Evolutionary conservation across 306 rosid species (phyloP).

Genomic region (Phaseolus lunatus): DNA sequence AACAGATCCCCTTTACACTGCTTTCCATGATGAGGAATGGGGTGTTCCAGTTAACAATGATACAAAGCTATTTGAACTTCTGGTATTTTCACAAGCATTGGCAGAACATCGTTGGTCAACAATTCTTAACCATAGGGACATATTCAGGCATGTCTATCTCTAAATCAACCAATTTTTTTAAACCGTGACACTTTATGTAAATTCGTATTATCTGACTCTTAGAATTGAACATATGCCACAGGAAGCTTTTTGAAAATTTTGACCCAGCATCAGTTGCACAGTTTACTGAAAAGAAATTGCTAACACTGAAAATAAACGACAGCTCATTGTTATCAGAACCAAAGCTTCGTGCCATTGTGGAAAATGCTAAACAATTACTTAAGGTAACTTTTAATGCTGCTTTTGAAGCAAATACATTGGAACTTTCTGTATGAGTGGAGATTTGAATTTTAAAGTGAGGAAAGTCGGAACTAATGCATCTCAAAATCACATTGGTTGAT

Average conservation of each 20-base stretch:
- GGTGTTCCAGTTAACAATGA: constrained; percentile 82
- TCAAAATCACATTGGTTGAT: constrained; percentile 10
- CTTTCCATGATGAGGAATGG: constrained; percentile 95
- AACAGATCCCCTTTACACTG: constrained; percentile 71
- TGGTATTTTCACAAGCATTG: constrained; percentile 82
- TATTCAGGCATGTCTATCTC: constrained; percentile 66
- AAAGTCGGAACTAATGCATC: background rate
- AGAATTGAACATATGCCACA: constrained; percentile 41
- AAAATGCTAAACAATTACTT: constrained; percentile 78
- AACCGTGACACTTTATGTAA: background rate
- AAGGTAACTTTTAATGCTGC: constrained; percentile 61
- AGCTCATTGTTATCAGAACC: constrained; percentile 73
- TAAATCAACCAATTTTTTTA: background rate
- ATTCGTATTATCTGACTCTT: constrained; percentile 25
- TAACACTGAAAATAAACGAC: constrained; percentile 69
- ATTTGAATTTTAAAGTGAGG: background rate
- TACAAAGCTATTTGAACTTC: constrained; percentile 80
- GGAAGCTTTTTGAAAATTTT: constrained; percentile 77
- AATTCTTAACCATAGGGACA: constrained; percentile 70
- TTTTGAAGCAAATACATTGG: constrained; percentile 3
- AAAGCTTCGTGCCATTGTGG: constrained; percentile 87
- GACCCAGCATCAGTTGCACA: constrained; percentile 74
- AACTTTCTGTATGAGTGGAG: background rate
- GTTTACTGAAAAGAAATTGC: constrained; percentile 72
- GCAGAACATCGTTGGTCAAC: constrained; percentile 90